These are phyloP conservation scores for Harringtonia lauricola DNA, from an alignment of 2,329 filamentous ascomycete species.

Conservation along the genomic window DNA sequence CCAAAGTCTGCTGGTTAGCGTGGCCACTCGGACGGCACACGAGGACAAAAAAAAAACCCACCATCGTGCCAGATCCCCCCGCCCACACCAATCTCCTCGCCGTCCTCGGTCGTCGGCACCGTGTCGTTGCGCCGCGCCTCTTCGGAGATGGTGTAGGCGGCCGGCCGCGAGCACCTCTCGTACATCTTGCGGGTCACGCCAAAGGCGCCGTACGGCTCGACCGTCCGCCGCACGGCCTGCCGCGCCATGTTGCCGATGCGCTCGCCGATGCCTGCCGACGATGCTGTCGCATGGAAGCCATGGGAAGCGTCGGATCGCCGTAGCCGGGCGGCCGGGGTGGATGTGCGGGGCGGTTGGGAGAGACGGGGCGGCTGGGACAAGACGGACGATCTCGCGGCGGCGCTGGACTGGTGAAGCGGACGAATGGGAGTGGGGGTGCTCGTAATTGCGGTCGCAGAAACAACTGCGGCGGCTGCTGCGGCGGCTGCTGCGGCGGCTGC, in stretches of 20 bases:
- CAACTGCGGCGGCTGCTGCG: background rate
- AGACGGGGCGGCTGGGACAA: too few species aligned
- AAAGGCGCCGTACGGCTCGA: constrained; percentile 58
- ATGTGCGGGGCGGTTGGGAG: too few species aligned
- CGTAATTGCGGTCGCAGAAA: background rate
- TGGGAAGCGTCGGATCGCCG: background rate
- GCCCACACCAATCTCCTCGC: constrained; percentile 71
- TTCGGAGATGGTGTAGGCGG: constrained; percentile 66
- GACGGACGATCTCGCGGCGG: too few species aligned
- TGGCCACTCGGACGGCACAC: too few species aligned
- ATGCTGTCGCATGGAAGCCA: constrained; percentile 6
- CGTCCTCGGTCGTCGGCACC: constrained; percentile 61
- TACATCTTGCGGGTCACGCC: constrained; percentile 69
- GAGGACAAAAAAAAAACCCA: constrained; percentile 27
- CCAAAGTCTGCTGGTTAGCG: constrained; percentile 48
- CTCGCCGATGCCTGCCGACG: constrained; percentile 4
- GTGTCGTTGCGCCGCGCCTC: constrained; percentile 52
- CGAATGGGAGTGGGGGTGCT: background rate
- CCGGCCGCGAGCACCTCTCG: constrained; percentile 60
- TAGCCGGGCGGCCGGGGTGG: background rate
- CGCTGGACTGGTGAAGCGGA: background rate
- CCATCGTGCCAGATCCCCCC: constrained; percentile 74
- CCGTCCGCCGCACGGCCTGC: constrained; percentile 10
- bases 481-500: background rate
- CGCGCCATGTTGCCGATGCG: constrained; percentile 12